A percentile compares a stretch with the other conserved stretches of the same genome.
These are phyloP conservation scores for Colletotrichum filicis DNA, from an alignment of 2,329 filamentous ascomycete genomes.

Conservation along the genomic window DNA sequence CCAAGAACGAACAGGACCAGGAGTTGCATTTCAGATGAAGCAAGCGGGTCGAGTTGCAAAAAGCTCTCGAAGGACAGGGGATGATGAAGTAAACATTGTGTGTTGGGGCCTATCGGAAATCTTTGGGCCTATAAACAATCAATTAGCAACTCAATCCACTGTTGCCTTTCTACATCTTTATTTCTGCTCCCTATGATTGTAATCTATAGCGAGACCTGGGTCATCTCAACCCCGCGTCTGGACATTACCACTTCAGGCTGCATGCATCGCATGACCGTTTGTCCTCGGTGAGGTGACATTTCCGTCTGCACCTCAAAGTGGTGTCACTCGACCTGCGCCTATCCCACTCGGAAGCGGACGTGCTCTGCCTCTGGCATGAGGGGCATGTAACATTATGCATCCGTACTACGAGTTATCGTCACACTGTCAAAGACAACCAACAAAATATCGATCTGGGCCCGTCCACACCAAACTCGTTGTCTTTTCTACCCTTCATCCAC, in stretches of 20 bases:
- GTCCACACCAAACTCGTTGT: neutral
- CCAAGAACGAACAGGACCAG: slow-evolving; percentile 28
- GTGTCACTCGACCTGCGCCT: slow-evolving; percentile 5
- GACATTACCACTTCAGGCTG: neutral
- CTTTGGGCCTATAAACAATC: slow-evolving; percentile 20
- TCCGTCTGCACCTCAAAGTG: neutral
- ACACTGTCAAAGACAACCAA: neutral
- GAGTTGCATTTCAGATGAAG: slow-evolving; percentile 27
- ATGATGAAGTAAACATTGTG: neutral
- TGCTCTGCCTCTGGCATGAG: slow-evolving; percentile 2
- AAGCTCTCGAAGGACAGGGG: slow-evolving; percentile 1
- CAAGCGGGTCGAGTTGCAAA: slow-evolving; percentile 17
- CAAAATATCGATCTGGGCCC: neutral
- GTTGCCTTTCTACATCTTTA: neutral
- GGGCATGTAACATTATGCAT: neutral
- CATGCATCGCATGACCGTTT: slow-evolving; percentile 21
- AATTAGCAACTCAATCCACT: slow-evolving; percentile 17
- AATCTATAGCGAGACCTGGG: neutral
- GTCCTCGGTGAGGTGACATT: neutral
- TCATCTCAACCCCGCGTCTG: neutral
- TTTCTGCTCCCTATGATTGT: neutral
- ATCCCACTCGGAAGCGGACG: neutral
- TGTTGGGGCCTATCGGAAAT: slow-evolving; percentile 14
- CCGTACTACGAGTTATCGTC: neutral
- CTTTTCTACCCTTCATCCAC: neutral